Conservation (phyloP, 495 filamentous ascomycete genomes). For the Sphaerosporella brunnea region DNA sequence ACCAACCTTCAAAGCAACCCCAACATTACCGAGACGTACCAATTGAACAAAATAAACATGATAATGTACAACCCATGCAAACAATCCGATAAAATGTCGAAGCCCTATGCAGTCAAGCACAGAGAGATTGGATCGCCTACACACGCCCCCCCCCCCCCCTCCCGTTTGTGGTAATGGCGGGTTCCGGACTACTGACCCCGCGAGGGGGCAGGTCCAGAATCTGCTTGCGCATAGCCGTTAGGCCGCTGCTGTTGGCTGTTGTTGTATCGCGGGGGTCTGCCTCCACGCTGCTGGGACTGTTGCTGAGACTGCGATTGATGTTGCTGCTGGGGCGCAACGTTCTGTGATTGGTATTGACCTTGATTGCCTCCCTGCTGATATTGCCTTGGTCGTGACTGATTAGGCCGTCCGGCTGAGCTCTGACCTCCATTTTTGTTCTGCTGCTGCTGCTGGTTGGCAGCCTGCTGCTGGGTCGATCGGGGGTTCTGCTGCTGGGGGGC, state of each 20-base stretch:
- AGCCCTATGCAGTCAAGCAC: slow-evolving; percentile 11
- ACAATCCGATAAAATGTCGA: slow-evolving; percentile 10
- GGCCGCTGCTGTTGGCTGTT: slow-evolving; percentile 13
- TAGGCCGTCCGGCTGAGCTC: not conserved
- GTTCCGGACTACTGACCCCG: slow-evolving; percentile 21
- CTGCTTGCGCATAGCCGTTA: slow-evolving; percentile 13
- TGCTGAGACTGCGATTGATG: slow-evolving; percentile 6
- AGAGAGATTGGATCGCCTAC: slow-evolving; percentile 11
- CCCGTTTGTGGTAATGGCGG: not conserved
- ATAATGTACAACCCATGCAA: slow-evolving; percentile 24
- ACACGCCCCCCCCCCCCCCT: not conserved
- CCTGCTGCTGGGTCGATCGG: slow-evolving; percentile 17
- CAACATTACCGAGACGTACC: slow-evolving; percentile 12
- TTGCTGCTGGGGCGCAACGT: slow-evolving; percentile 7
- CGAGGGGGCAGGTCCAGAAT: slow-evolving; percentile 19
- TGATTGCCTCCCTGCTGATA: slow-evolving; percentile 19
- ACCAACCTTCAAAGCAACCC: not conserved
- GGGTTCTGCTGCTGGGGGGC: slow-evolving; percentile 28
- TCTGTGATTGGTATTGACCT: slow-evolving; percentile 17
- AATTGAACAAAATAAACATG: slow-evolving; percentile 22
- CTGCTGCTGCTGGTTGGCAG: slow-evolving; percentile 21
- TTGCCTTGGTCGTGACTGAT: slow-evolving; percentile 11
- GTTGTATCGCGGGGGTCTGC: slow-evolving; percentile 13
- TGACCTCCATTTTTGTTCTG: slow-evolving; percentile 15
- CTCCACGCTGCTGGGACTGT: slow-evolving; percentile 8